phyloP scores from a whole-genome alignment of 2,329 filamentous ascomycete species.

The Sporothrix inflata region DNA sequence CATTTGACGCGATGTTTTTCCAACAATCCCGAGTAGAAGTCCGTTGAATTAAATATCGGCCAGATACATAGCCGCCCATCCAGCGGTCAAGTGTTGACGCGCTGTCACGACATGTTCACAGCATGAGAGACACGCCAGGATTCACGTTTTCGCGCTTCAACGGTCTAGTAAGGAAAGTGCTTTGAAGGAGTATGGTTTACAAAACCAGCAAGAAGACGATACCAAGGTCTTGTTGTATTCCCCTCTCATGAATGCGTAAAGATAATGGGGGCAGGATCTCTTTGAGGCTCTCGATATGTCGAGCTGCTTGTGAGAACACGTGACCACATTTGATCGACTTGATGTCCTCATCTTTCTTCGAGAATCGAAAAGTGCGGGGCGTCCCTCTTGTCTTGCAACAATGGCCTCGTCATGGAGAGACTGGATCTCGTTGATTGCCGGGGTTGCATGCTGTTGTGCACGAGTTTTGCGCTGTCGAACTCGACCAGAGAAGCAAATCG shows the following conservation, averaged over 20 bases:
- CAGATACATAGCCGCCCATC: too few species aligned
- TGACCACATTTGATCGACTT: background rate
- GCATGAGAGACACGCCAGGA: background rate
- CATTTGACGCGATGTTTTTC: too few species aligned
- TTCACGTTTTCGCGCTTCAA: background rate
- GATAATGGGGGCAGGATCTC: too few species aligned
- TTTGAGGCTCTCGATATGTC: too few species aligned
- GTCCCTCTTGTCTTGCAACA: background rate
- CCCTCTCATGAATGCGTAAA: too few species aligned
- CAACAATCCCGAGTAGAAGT: too few species aligned
- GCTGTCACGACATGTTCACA: background rate
- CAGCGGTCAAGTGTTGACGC: background rate
- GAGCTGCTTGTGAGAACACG: background rate
- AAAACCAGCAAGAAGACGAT: too few species aligned
- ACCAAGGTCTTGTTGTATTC: too few species aligned
- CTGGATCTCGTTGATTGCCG: background rate
- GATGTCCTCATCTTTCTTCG: background rate
- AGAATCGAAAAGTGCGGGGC: background rate
- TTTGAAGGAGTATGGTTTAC: background rate
- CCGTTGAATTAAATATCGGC: too few species aligned
- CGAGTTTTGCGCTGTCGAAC: background rate
- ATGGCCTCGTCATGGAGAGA: background rate
- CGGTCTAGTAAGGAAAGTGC: background rate
- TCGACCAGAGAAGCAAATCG: conserved; percentile 2
- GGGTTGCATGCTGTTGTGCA: background rate